Conservation (phyloP, 2,329 filamentous ascomycete genomes). For the Claviceps sp. region DNA sequence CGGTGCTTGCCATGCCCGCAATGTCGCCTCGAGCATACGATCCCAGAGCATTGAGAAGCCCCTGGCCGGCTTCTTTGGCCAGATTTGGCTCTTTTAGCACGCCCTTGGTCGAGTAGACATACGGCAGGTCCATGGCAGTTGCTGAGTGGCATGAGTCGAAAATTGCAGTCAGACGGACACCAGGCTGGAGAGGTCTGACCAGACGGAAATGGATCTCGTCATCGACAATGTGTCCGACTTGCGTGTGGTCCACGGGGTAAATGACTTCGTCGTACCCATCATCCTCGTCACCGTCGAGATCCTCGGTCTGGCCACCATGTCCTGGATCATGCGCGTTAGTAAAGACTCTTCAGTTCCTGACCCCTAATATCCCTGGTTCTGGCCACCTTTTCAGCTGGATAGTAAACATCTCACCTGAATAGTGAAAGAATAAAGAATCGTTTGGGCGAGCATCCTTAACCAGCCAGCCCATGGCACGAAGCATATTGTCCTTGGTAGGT, state of each 20-base stretch:
- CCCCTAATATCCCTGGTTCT: neutral
- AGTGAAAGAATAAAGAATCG: constrained; percentile 66
- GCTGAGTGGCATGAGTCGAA: constrained; percentile 75
- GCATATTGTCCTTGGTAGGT: constrained; percentile 64
- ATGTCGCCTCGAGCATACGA: constrained; percentile 78
- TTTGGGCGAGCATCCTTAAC: constrained; percentile 58
- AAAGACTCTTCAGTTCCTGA: neutral
- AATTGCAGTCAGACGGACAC: constrained; percentile 73
- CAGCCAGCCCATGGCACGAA: constrained; percentile 64
- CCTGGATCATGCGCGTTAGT: constrained; percentile 27
- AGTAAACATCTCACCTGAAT: constrained; percentile 37
- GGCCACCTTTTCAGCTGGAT: neutral
- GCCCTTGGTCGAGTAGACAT: constrained; percentile 69
- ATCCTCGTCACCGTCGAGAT: constrained; percentile 62
- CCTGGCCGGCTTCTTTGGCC: constrained; percentile 65
- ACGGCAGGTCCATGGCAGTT: constrained; percentile 63
- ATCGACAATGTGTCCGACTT: constrained; percentile 60
- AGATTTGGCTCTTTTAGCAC: constrained; percentile 70
- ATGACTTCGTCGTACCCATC: constrained; percentile 70
- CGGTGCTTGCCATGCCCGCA: constrained; percentile 61
- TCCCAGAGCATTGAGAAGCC: constrained; percentile 57
- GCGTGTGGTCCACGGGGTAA: constrained; percentile 61
- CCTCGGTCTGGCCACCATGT: constrained; percentile 63
- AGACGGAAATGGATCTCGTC: constrained; percentile 68
- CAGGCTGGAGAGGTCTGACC: constrained; percentile 63